A percentile compares a stretch with the other conserved stretches of the same genome.
These are phyloP conservation scores for Aspergillus flavus DNA, from an alignment of 2,329 filamentous ascomycete genomes.

Conservation along the genomic window DNA sequence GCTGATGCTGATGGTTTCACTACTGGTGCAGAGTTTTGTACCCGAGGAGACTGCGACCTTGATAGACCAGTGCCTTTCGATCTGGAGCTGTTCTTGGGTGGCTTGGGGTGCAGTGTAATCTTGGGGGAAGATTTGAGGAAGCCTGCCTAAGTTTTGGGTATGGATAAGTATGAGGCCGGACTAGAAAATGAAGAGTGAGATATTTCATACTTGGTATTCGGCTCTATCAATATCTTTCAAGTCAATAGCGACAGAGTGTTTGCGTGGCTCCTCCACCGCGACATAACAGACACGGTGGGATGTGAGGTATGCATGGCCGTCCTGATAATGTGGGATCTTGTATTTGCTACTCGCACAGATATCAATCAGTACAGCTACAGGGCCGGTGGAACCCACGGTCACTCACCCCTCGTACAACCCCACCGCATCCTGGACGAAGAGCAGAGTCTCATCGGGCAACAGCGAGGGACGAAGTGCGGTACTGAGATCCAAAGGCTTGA, in stretches of 20 bases:
- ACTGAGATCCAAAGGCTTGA: constrained; percentile 93
- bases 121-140: constrained; percentile 96
- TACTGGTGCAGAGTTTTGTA: constrained; percentile 35
- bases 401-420: constrained; percentile 95
- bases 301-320: constrained; percentile 94
- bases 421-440: constrained; percentile 97
- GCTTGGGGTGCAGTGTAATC: constrained; percentile 84
- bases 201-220: constrained; percentile 74
- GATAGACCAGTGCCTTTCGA: constrained; percentile 56
- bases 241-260: constrained; percentile 81
- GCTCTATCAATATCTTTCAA: constrained; percentile 87
- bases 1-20: constrained; percentile 38
- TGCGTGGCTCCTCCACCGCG: constrained; percentile 81
- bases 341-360: constrained; percentile 68
- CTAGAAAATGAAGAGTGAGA: constrained; percentile 1
- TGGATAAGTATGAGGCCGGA: constrained; percentile 17
- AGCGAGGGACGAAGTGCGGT: constrained; percentile 92
- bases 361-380: constrained; percentile 17
- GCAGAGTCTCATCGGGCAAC: constrained; percentile 86
- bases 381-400: constrained; percentile 10
- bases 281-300: constrained; percentile 96
- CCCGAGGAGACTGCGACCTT: constrained; percentile 34
- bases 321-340: constrained; percentile 91
- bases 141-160: constrained; percentile 63
- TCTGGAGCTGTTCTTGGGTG: constrained; percentile 61